phyloP scores from a whole-genome alignment of 345 rosid species.

The Firmiana major region DNA sequence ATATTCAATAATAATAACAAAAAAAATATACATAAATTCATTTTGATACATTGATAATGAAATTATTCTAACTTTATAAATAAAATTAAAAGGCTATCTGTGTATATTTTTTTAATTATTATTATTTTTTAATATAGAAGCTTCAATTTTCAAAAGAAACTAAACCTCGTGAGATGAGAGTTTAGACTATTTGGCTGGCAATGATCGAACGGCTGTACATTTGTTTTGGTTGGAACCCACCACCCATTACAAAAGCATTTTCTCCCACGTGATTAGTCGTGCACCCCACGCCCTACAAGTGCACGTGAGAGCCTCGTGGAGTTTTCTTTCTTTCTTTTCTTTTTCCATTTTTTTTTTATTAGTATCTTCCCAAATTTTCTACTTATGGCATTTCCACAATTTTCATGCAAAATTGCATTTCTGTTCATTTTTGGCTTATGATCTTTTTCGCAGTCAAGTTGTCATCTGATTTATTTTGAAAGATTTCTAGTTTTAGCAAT shows the following conservation, averaged over 20 bases:
- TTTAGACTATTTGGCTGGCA: background rate
- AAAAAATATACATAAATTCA: too few relatives aligned
- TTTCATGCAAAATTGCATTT: background rate
- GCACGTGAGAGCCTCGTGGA: background rate
- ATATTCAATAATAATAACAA: too few relatives aligned
- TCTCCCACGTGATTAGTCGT: constrained; percentile 1
- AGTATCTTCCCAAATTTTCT: background rate
- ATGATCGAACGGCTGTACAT: background rate
- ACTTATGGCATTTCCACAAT: background rate
- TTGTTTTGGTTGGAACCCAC: background rate
- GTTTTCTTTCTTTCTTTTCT: background rate
- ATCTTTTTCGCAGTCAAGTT: background rate
- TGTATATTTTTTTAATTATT: too few relatives aligned
- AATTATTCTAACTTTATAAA: too few relatives aligned
- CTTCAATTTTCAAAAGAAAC: too few relatives aligned
- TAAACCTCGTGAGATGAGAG: too few relatives aligned
- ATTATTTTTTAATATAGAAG: too few relatives aligned
- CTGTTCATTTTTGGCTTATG: background rate
- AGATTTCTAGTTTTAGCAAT: background rate
- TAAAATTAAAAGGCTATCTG: too few relatives aligned
- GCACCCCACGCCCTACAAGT: background rate
- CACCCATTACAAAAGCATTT: background rate
- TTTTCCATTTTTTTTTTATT: background rate
- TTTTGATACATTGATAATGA: too few relatives aligned
- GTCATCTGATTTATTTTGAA: background rate